Evolutionary conservation across 83 land plant species (phyloP), one percentile per base, ranked within the genome.

Genomic region (Picea mariana): DNA sequence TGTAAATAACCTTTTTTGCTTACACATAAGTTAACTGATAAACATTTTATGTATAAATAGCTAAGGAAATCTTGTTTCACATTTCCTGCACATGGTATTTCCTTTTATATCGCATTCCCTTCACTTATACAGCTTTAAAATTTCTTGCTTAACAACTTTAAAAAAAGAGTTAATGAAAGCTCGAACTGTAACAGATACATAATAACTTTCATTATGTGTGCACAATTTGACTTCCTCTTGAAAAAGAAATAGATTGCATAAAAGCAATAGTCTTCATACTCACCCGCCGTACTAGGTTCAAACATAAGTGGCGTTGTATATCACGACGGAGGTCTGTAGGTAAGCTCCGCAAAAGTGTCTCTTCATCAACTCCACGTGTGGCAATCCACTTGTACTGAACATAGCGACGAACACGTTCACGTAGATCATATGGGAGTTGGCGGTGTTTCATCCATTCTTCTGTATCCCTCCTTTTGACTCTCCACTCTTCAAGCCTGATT

Each of bases 361-460:
- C 95, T 79, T 96, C 99, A 72, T 96, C 85, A 76, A 96, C 95
- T 72, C 99, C 99, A 67, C 99, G 86, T 4, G 99, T 96, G 18
- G 97, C 94, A 52, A 93, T 83, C 99, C 99, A 96, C 77, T 90
- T 90, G 65, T 94, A 91, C 66, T 95, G 98, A n/a, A 90, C 91
- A 84, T 95, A 92, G 4, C 90, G 88, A 6, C 91, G 96, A 67
- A 96, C 92, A 20, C 99, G 96, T 58, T 93, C 94, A 52, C 97
- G 98, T 78, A 96, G 85, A 47, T 80, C 92, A 69, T 78, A 83
- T 40, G 96, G 91, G 55, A 95, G 85, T 49, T 95, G 99, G 15
- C 99, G 91, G 71, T 93, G 93, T 77, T 94, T 91, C 99, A 96
- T 96, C 99, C 99, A 96, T 76, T 95, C 92, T 77, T 96, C 99